These are phyloP conservation scores for Galeopsis tetrahit DNA, from an alignment of 257 asterid genomes.

Conservation along the genomic window DNA sequence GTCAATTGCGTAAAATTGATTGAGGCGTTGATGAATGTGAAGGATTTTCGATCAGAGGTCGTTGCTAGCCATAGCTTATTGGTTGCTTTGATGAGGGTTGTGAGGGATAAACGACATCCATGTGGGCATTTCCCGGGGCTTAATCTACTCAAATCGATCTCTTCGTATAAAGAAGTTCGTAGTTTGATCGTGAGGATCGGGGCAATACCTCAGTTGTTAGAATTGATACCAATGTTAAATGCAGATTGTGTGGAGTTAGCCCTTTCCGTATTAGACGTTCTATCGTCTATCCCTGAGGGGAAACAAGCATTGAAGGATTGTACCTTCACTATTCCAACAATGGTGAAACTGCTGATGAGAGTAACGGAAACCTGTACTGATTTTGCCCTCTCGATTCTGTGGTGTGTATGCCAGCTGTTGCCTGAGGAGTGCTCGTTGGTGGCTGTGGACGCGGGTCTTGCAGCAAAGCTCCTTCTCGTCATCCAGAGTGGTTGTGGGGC, in stretches of 20 bases:
- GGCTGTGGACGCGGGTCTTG: constrained; percentile 77
- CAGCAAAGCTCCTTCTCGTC: constrained; percentile 67
- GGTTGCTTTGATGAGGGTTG: constrained; percentile 72
- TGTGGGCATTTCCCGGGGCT: constrained; percentile 61
- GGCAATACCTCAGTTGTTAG: constrained; percentile 60
- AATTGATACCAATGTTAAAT: constrained; percentile 47
- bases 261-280: constrained; percentile 46
- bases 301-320: constrained; percentile 63
- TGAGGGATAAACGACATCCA: constrained; percentile 62
- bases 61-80: constrained; percentile 69
- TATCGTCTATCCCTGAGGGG: constrained; percentile 64
- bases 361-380: constrained; percentile 63
- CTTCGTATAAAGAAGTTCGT: constrained; percentile 45
- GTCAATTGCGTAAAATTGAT: constrained; percentile 67
- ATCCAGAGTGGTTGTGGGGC: constrained; percentile 71
- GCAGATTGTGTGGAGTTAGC: constrained; percentile 61
- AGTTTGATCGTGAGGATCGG: constrained; percentile 58
- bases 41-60: constrained; percentile 52
- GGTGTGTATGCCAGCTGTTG: constrained; percentile 54
- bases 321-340: constrained; percentile 49
- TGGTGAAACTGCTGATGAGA: constrained; percentile 65
- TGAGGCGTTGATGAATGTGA: constrained; percentile 55
- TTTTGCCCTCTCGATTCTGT: constrained; percentile 58
- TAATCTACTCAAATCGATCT: constrained; percentile 52
- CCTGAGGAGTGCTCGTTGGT: constrained; percentile 62